Evolutionary conservation across 169 alveolate genomes (phyloP), one percentile per base, ranked within the genome.

Genomic region (Eimeria praecox): DNA sequence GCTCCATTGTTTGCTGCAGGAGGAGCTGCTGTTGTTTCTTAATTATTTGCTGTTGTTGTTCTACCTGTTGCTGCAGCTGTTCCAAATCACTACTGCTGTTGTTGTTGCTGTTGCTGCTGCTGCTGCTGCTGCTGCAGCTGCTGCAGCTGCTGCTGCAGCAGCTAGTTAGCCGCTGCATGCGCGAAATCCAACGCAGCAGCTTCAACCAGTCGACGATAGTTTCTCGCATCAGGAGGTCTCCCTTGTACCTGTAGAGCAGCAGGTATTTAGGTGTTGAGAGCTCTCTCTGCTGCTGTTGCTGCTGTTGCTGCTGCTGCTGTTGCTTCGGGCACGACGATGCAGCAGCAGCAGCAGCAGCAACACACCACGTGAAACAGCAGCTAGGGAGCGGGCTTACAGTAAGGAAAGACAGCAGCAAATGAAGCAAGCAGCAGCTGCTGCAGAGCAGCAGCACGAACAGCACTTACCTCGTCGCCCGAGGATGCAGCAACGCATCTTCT

Each of bases 131-230:
- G 64, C 20, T 42, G 38, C 27, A 6, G 69, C 89, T 12, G 64
- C 66, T 14, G 64, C 66, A 3, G 66, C 89, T 6, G 89, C 89
- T 78, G 40, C 66, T 46, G 42, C 75, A n/a, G 75, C 91, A 38
- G 86, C 83, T 30, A 24, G 64, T 33, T 20, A 75, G 56, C 78
- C 46, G 90, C 82, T 90, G 95, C 59, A 56, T 16, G 40, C 49
- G 86, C 40, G 95, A 90, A 46, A 90, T 54, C 30, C 62, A 20
- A 14, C 82, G 95, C 95, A 90, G 85, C 89, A 90, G 66, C 80
- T 75, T 73, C 75, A 90, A 30, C 95, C 95, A 90, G 90, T 90
- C 95, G 42, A 90, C 88, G 33, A 90, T 22, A 10, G 95, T 90
- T 56, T 90, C 95, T 64, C 80, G 33, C 90, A 90, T 75, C 4